Conservation (phyloP, 192 early-diverging fungal genomes). For the Coemansia biformis region DNA sequence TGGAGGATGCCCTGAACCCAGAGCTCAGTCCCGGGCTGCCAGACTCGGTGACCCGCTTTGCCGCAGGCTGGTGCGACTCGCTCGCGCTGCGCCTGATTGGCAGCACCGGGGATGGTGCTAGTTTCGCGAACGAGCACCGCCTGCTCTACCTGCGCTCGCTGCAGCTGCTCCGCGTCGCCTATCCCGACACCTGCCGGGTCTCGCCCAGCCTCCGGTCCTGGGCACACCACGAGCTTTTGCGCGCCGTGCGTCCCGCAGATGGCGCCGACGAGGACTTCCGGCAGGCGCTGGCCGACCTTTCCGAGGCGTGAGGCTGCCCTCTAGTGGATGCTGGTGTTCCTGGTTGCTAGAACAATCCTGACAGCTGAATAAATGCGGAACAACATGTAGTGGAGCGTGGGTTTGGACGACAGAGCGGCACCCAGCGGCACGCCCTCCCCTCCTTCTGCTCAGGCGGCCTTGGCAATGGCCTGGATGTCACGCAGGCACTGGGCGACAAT, state of each 20-base stretch:
- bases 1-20: conserved; percentile 41
- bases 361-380: too few species aligned
- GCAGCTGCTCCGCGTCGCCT: conserved; percentile 12
- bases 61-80: conserved; percentile 25
- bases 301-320: too few species aligned
- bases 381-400: too few species aligned
- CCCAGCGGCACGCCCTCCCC: too few species aligned
- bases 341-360: too few species aligned
- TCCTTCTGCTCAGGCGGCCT: conserved; percentile 37
- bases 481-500: conserved; percentile 51
- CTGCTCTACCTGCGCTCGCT: conserved; percentile 20
- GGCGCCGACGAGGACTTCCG: conserved; percentile 24
- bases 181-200: conserved; percentile 14
- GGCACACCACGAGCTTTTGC: conserved; percentile 16
- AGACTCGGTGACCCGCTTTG: conserved; percentile 7
- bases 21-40: conserved; percentile 23
- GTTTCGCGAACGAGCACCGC: conserved; percentile 14
- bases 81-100: conserved; percentile 17
- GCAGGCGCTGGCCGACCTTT: conserved; percentile 21
- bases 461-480: conserved; percentile 48
- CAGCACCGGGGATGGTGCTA: too few species aligned
- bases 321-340: too few species aligned
- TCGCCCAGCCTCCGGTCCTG: conserved; percentile 12
- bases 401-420: too few species aligned
- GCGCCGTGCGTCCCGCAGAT: conserved; percentile 1